phyloP scores from a whole-genome alignment of 345 rosid species.

The Acer yangbiense region DNA sequence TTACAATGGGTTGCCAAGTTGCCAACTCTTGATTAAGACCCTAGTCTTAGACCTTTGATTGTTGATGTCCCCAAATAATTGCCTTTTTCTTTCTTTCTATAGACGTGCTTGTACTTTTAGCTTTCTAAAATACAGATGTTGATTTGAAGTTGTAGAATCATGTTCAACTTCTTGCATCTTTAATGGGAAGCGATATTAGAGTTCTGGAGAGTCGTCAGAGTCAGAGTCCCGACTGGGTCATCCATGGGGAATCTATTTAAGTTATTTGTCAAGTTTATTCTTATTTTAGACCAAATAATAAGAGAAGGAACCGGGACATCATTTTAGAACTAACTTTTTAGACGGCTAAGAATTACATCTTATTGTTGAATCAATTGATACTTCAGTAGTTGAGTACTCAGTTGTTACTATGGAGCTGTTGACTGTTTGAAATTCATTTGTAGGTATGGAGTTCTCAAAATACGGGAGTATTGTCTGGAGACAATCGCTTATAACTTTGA shows the following conservation, averaged over 20 bases:
- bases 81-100: not conserved
- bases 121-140: not conserved
- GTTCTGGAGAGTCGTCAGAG: not conserved
- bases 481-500: conserved; percentile 84
- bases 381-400: not conserved
- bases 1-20: not conserved
- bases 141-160: not conserved
- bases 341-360: not conserved
- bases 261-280: too few relatives aligned
- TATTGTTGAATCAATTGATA: not conserved
- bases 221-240: too few relatives aligned
- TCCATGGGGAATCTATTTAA: too few relatives aligned
- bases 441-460: conserved; percentile 93
- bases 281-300: not conserved
- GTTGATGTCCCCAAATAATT: not conserved
- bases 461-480: conserved; percentile 87
- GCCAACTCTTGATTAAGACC: not conserved
- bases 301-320: not conserved
- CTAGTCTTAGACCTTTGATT: not conserved
- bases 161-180: not conserved
- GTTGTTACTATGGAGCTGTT: not conserved
- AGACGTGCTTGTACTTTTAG: not conserved
- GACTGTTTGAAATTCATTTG: conserved; percentile 18
- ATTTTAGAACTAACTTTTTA: not conserved
- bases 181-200: not conserved